Percentiles rank a stretch among this genome's conserved stretches.
phyloP scores from a whole-genome alignment of 1,284 basidiomycete species.

The Apiotrichum brassicae region DNA sequence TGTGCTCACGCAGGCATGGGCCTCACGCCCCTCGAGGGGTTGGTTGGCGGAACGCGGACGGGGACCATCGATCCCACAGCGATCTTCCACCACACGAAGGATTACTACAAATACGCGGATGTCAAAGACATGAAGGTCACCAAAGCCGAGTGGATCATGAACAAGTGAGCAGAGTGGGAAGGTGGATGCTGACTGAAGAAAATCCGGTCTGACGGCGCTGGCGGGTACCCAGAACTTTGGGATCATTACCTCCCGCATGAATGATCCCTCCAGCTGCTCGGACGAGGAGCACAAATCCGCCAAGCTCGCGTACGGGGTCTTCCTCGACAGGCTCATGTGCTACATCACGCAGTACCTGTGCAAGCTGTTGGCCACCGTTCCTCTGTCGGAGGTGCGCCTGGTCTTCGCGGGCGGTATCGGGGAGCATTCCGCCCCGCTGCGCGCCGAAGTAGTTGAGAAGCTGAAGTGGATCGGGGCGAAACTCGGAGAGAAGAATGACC shows the following conservation, averaged over 20 bases:
- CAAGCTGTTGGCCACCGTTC: slow-evolving; percentile 54
- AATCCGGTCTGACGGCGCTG: slow-evolving; percentile 61
- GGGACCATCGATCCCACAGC: slow-evolving; percentile 75
- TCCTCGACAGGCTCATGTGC: slow-evolving; percentile 65
- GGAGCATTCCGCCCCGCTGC: slow-evolving; percentile 60
- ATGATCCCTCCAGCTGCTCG: slow-evolving; percentile 38
- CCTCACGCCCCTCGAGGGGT: slow-evolving; percentile 49
- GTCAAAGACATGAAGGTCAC: slow-evolving; percentile 57
- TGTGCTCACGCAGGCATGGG: slow-evolving; percentile 36
- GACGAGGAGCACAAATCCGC: slow-evolving; percentile 31
- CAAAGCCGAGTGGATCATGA: slow-evolving; percentile 69
- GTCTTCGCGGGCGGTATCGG: slow-evolving; percentile 84
- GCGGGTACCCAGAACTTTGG: slow-evolving; percentile 72
- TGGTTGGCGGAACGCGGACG: slow-evolving; percentile 79
- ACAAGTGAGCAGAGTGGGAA: slow-evolving; percentile 52
- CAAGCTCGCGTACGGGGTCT: slow-evolving; percentile 63
- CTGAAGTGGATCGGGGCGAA: slow-evolving; percentile 59
- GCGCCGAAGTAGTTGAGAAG: slow-evolving; percentile 55
- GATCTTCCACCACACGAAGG: slow-evolving; percentile 75
- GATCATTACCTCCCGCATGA: slow-evolving; percentile 48
- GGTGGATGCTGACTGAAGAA: slow-evolving; percentile 23
- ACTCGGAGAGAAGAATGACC: slow-evolving; percentile 29
- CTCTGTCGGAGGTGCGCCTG: slow-evolving; percentile 55
- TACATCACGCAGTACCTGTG: slow-evolving; percentile 68
- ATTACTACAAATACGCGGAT: slow-evolving; percentile 52